Conservation (phyloP, 345 rosid genomes). For the Pistacia integerrima region DNA sequence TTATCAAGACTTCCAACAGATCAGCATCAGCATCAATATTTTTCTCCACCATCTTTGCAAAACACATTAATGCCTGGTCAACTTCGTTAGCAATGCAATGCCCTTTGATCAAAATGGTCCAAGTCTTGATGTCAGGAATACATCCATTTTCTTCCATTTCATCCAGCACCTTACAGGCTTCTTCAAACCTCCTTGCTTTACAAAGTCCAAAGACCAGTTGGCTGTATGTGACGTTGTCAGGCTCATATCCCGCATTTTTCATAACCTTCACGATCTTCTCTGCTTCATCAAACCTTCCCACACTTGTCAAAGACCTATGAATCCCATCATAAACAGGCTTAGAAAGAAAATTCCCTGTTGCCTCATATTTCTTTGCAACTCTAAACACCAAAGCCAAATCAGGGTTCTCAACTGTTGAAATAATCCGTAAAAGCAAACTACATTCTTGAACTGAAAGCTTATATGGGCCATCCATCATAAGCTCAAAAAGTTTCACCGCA, state of each 20-base stretch:
- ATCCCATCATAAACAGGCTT: slow-evolving; percentile 80
- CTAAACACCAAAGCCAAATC: slow-evolving; percentile 67
- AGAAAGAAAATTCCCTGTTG: slow-evolving; percentile 53
- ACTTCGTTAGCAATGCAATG: slow-evolving; percentile 64
- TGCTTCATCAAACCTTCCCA: slow-evolving; percentile 69
- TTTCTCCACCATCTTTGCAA: slow-evolving; percentile 64
- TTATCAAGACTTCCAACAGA: slow-evolving; percentile 58
- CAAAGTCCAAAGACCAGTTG: slow-evolving; percentile 87
- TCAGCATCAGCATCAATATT: slow-evolving; percentile 59
- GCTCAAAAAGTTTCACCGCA: slow-evolving; percentile 78
- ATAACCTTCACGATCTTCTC: slow-evolving; percentile 57
- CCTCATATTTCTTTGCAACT: slow-evolving; percentile 60
- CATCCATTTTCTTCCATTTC: slow-evolving; percentile 72
- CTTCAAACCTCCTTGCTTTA: slow-evolving; percentile 70
- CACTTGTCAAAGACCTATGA: slow-evolving; percentile 68
- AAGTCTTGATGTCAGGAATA: slow-evolving; percentile 69
- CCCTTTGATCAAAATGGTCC: slow-evolving; percentile 93
- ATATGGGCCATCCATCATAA: slow-evolving; percentile 87
- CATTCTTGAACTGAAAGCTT: slow-evolving; percentile 77
- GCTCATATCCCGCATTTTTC: slow-evolving; percentile 69
- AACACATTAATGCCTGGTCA: slow-evolving; percentile 58
- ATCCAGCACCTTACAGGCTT: slow-evolving; percentile 62
- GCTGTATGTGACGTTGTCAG: slow-evolving; percentile 85
- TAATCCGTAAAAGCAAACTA: slow-evolving; percentile 53
- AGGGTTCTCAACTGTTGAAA: slow-evolving; percentile 47